These are phyloP conservation scores for Fraxinus anomala DNA, from an alignment of 257 asterid species.

Conservation along the genomic window DNA sequence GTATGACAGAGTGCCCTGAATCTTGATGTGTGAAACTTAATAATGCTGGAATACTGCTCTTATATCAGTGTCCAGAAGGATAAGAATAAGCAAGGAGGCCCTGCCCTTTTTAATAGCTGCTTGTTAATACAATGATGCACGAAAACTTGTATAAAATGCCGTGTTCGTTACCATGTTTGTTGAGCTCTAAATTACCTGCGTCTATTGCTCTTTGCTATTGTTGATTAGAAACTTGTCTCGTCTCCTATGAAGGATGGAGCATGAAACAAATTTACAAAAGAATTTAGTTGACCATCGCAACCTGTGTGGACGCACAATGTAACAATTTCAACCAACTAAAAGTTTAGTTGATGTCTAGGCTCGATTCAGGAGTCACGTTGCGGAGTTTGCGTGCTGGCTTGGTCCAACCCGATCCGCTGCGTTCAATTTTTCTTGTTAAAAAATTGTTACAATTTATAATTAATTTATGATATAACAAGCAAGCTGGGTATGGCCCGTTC, in stretches of 20 bases:
- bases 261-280: neutral
- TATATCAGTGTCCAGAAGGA: neutral
- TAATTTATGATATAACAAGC: no score
- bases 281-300: neutral
- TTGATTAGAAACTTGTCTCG: neutral
- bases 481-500: no score
- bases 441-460: no score
- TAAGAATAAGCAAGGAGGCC: neutral
- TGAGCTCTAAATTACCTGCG: neutral
- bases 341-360: no score
- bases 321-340: no score
- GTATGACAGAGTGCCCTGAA: conserved; percentile 43
- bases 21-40: neutral
- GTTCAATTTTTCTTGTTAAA: no score
- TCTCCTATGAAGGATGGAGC: neutral
- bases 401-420: no score
- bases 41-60: neutral
- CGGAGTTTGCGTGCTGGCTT: no score
- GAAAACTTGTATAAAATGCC: neutral
- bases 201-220: neutral
- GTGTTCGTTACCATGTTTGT: neutral
- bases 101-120: neutral
- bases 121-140: neutral
- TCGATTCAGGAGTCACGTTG: no score
- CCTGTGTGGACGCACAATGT: no score